A percentile compares a stretch with the other conserved stretches of the same genome.
These are phyloP conservation scores for Cladosporium sp. DNA, from an alignment of 2,329 filamentous ascomycete genomes.

Conservation along the genomic window DNA sequence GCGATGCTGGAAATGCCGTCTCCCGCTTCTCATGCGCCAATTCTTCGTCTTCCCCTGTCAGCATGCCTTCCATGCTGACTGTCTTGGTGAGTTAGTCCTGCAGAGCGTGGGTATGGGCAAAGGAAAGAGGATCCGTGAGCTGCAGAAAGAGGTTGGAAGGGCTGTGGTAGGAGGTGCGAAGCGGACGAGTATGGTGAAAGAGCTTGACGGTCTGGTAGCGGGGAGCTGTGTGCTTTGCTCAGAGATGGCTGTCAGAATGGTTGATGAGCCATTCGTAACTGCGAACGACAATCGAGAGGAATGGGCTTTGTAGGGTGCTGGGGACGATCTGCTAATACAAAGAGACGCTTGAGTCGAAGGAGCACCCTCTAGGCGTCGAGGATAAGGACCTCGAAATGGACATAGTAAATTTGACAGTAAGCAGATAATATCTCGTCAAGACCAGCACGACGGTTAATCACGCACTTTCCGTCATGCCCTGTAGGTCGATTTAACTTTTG, in stretches of 20 bases:
- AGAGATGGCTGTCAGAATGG: conserved; percentile 89
- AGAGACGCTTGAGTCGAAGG: neutral
- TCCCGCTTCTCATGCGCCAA: conserved; percentile 83
- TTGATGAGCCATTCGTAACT: conserved; percentile 88
- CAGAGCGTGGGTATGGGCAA: conserved; percentile 76
- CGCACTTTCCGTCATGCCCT: neutral
- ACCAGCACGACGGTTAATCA: neutral
- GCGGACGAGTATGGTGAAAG: conserved; percentile 79
- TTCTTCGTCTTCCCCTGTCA: conserved; percentile 99
- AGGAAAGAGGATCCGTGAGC: conserved; percentile 76
- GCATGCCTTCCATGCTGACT: conserved; percentile 96
- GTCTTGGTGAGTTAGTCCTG: conserved; percentile 80
- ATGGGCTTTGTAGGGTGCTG: conserved; percentile 59
- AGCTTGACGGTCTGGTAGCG: conserved; percentile 89
- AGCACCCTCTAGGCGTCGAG: neutral
- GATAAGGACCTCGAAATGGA: neutral
- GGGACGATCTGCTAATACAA: neutral
- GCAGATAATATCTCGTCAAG: neutral
- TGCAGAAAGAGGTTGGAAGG: conserved; percentile 80
- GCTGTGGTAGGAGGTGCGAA: conserved; percentile 60
- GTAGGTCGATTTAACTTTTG: neutral
- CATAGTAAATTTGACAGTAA: neutral
- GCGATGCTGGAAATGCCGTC: conserved; percentile 82
- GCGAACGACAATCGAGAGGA: conserved; percentile 72
- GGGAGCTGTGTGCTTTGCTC: conserved; percentile 91